Evolutionary conservation across 2,329 filamentous ascomycete genomes (phyloP), one percentile per base, ranked within the genome.

Genomic region (Hymenoscyphus fructigenus): DNA sequence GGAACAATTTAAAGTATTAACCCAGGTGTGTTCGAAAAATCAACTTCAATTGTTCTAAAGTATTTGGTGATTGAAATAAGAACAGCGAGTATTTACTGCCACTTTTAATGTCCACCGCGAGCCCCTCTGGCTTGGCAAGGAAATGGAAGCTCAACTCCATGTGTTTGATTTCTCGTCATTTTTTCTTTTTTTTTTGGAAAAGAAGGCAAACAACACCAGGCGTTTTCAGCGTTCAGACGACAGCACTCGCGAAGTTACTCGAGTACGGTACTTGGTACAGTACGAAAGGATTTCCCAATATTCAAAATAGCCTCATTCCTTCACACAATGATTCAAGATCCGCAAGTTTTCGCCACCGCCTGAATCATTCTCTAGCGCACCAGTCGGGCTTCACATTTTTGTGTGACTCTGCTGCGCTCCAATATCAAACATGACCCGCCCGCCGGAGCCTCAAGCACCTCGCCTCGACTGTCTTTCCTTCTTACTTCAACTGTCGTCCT

Each of bases 371-470:
- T 50, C 47, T 50, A 14, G 47, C n/a, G 47, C 47, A 23, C 47
- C 47, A 50, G n/a, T 50, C 47, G 20, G 47, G 20, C 47, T 50
- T 50, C n/a, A 50, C 23, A 50, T 50, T 26, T 23, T 50, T 50
- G 47, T 50, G 20, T 20, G 20, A 50, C 47, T 20, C 20, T 23
- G 20, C 47, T 26, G 47, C 6, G 47, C 2, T 6, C 26, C 47
- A 50, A 50, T 50, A 50, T 50, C 47, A 20, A 23, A 20, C 47
- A 23, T 50, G n/a, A 50, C 47, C 47, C 47, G n/a, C 23, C 5
- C 47, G 20, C 47, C 47, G 47, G 47, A 50, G 47, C 47, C 47
- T 50, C 47, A 50, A 50, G 47, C 47, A 50, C 47, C n/a, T 50
- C 47, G 20, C 20, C 47, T 50, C 47, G 20, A 50, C 47, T 50